Evolutionary conservation across 2,329 filamentous ascomycete species (phyloP).

Genomic region (Trichoderma guizhouense): DNA sequence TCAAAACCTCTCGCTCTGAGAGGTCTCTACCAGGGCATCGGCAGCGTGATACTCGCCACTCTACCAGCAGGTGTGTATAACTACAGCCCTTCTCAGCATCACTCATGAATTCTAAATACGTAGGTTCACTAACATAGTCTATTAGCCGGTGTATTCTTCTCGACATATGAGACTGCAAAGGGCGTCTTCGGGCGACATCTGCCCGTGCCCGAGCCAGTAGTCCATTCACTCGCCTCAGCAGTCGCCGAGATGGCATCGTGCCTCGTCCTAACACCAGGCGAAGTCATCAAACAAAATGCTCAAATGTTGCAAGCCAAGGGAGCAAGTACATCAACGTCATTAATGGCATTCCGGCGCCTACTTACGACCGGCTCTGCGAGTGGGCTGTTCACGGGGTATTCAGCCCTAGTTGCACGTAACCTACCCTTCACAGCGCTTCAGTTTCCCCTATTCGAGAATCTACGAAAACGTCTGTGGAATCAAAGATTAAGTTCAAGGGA

Average conservation of each 20-base stretch:
- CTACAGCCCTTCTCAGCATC: too few species aligned
- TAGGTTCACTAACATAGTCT: neutral
- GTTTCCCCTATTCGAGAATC: conserved; percentile 79
- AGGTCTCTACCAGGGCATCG: conserved; percentile 83
- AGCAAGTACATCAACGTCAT: conserved; percentile 38
- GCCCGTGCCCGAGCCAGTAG: conserved; percentile 61
- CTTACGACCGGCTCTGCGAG: conserved; percentile 53
- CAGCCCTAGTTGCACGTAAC: conserved; percentile 76
- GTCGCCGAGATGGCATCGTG: conserved; percentile 81
- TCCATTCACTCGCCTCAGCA: conserved; percentile 72
- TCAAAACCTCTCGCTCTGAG: conserved; percentile 55
- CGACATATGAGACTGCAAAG: conserved; percentile 80
- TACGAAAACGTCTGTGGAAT: conserved; percentile 54
- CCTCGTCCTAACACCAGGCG: conserved; percentile 80
- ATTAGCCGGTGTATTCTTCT: conserved; percentile 80
- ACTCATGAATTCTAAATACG: neutral
- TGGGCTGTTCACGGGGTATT: conserved; percentile 65
- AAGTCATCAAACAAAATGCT: conserved; percentile 91
- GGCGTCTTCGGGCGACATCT: conserved; percentile 52
- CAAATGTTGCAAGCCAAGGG: conserved; percentile 62
- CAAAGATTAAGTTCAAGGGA: conserved; percentile 29
- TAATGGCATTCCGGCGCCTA: conserved; percentile 48
- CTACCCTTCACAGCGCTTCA: conserved; percentile 84
- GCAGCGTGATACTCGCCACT: conserved; percentile 79
- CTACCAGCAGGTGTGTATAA: conserved; percentile 68